phyloP scores from a whole-genome alignment of 305 asterid genomes.

The Fraxinus angustifolia region DNA sequence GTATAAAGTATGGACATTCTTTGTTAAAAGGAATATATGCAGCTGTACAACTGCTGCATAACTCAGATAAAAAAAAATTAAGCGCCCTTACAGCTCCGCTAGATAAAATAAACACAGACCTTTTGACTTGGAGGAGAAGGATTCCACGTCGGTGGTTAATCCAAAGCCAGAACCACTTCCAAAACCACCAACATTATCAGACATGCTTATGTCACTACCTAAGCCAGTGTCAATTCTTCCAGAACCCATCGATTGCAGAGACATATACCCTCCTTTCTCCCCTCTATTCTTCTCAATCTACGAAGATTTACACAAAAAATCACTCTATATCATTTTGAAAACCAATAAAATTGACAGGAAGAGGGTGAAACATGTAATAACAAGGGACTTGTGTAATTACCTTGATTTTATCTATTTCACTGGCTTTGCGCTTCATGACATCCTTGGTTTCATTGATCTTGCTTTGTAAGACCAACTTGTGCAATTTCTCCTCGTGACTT shows the following conservation, averaged over 20 bases:
- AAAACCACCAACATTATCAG: constrained; percentile 34
- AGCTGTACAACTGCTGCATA: neutral
- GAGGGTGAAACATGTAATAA: constrained; percentile 2
- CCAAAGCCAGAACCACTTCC: constrained; percentile 61
- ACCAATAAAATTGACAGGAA: neutral
- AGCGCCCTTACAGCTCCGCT: neutral
- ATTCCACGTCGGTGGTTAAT: constrained; percentile 45
- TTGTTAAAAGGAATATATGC: constrained; percentile 1
- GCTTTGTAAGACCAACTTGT: constrained; percentile 71
- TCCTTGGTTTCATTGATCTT: constrained; percentile 84
- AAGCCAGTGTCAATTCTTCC: constrained; percentile 51
- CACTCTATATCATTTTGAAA: constrained; percentile 12
- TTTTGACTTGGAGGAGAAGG: constrained; percentile 53
- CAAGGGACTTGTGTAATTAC: constrained; percentile 31
- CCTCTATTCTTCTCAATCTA: constrained; percentile 63
- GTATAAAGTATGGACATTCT: neutral
- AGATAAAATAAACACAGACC: constrained; percentile 34
- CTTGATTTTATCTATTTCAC: constrained; percentile 85
- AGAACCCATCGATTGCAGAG: constrained; percentile 54
- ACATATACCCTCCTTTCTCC: constrained; percentile 53
- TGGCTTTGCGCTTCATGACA: constrained; percentile 81
- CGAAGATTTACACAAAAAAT: neutral
- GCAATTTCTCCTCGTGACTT: constrained; percentile 83
- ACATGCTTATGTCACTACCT: constrained; percentile 43
- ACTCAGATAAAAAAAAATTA: neutral